These are phyloP conservation scores for Diutina rugosa DNA, from an alignment of 1,139 yeast genomes.

Conservation along the genomic window DNA sequence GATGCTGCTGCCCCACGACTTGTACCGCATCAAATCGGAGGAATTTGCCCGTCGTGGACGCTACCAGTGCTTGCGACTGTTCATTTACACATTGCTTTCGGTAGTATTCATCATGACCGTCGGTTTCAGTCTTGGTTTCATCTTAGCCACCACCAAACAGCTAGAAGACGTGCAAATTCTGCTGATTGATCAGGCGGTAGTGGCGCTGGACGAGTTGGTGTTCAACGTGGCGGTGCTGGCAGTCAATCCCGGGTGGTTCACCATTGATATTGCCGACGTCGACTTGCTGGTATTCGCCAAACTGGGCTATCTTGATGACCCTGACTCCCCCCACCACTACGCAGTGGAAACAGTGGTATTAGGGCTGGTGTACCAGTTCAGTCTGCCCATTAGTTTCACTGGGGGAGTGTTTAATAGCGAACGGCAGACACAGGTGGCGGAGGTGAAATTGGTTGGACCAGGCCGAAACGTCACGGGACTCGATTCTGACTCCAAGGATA, in stretches of 20 bases:
- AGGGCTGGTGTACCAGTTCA: constrained; percentile 57
- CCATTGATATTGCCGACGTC: constrained; percentile 50
- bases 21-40: neutral
- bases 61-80: constrained; percentile 30
- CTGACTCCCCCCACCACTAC: constrained; percentile 5
- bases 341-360: constrained; percentile 56
- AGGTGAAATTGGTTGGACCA: constrained; percentile 61
- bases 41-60: constrained; percentile 6
- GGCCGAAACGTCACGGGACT: constrained; percentile 46
- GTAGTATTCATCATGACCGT: constrained; percentile 42
- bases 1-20: neutral
- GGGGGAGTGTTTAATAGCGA: constrained; percentile 70
- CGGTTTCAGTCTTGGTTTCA: constrained; percentile 75
- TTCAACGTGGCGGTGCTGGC: constrained; percentile 72
- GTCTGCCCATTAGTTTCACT: constrained; percentile 59
- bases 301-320: constrained; percentile 36
- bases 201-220: constrained; percentile 74
- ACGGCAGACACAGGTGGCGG: constrained; percentile 45
- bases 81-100: constrained; percentile 43
- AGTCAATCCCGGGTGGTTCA: constrained; percentile 76
- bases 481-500: constrained; percentile 12
- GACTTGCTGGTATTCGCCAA: constrained; percentile 85
- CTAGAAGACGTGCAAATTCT: constrained; percentile 51
- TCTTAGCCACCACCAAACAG: constrained; percentile 80
- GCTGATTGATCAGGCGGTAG: constrained; percentile 56